A percentile compares a stretch with the other conserved stretches of the same genome.
phyloP scores from a whole-genome alignment of 2,329 filamentous ascomycete species.

The Trichoderma endophyticum region DNA sequence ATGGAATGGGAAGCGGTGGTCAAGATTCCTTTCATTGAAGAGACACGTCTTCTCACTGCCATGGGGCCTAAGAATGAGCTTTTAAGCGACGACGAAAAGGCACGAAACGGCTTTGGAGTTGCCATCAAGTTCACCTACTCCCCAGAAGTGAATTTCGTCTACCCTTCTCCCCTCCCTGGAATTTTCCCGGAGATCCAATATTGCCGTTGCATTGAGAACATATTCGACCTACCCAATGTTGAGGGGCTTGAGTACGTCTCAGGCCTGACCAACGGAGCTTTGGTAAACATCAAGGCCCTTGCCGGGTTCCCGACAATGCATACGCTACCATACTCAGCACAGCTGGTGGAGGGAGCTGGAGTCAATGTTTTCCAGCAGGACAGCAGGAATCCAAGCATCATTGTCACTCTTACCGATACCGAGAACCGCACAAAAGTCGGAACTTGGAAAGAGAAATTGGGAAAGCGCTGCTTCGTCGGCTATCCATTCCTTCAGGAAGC shows the following conservation, averaged over 20 bases:
- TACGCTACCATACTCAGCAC: conserved; percentile 77
- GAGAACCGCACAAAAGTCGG: conserved; percentile 68
- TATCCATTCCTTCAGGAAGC: conserved; percentile 96
- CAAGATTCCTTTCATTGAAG: conserved; percentile 98
- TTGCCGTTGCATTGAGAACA: conserved; percentile 92
- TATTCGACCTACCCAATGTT: conserved; percentile 89
- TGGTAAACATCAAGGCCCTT: conserved; percentile 77
- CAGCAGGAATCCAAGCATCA: conserved; percentile 93
- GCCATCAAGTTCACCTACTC: conserved; percentile 91
- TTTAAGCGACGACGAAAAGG: conserved; percentile 73
- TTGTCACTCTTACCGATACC: conserved; percentile 76
- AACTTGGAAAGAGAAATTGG: conserved; percentile 73
- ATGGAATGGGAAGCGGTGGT: conserved; percentile 99
- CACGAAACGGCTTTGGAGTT: conserved; percentile 86
- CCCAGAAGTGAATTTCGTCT: conserved; percentile 71
- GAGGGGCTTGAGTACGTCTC: conserved; percentile 84
- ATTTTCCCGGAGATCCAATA: conserved; percentile 84
- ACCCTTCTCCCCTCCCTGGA: conserved; percentile 82
- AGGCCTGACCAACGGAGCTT: conserved; percentile 78
- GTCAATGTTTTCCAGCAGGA: conserved; percentile 95
- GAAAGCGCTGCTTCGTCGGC: conserved; percentile 82
- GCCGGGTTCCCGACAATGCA: conserved; percentile 92
- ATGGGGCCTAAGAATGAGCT: conserved; percentile 81
- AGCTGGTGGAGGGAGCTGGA: conserved; percentile 69
- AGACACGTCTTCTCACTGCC: conserved; percentile 75